A percentile compares a stretch with the other conserved stretches of the same genome.
phyloP scores from a whole-genome alignment of 139 green algal genomes.

The Picochlorum costavermella region DNA sequence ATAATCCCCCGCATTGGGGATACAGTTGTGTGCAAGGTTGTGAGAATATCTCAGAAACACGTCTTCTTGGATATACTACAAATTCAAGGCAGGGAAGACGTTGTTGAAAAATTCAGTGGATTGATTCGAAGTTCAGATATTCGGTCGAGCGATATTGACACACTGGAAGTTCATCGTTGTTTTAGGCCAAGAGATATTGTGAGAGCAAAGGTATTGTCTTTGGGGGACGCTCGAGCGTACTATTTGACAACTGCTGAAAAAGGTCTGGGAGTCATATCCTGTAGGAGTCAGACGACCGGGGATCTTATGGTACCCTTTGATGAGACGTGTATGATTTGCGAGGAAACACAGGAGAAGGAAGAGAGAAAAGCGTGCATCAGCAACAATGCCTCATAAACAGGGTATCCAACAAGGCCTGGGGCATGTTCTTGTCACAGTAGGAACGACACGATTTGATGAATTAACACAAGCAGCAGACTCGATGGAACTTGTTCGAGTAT shows the following conservation, averaged over 20 bases:
- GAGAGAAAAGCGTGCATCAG: constrained; percentile 57
- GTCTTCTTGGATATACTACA: constrained; percentile 56
- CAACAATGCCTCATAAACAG: neutral
- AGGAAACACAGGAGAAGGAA: constrained; percentile 56
- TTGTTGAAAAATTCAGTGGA: constrained; percentile 54
- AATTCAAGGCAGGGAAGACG: constrained; percentile 35
- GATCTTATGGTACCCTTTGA: constrained; percentile 61
- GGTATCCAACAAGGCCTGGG: too few species aligned
- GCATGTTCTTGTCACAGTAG: constrained; percentile 69
- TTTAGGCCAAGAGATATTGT: constrained; percentile 89
- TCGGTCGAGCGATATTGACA: constrained; percentile 75
- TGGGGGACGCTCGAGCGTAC: constrained; percentile 81
- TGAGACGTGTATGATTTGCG: constrained; percentile 79
- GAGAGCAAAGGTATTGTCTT: constrained; percentile 57
- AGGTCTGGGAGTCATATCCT: constrained; percentile 83
- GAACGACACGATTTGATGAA: constrained; percentile 75
- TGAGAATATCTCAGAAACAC: constrained; percentile 32
- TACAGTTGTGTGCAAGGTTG: constrained; percentile 33
- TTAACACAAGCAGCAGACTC: constrained; percentile 57
- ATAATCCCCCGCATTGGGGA: constrained; percentile 32
- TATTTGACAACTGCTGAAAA: constrained; percentile 85
- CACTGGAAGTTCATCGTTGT: constrained; percentile 69
- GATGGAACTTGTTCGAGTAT: constrained; percentile 24
- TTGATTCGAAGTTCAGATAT: constrained; percentile 72
- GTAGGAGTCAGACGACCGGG: constrained; percentile 57